These are phyloP conservation scores for Heliosperma pusillum DNA, from an alignment of 148 eudicot genomes.

Conservation along the genomic window DNA sequence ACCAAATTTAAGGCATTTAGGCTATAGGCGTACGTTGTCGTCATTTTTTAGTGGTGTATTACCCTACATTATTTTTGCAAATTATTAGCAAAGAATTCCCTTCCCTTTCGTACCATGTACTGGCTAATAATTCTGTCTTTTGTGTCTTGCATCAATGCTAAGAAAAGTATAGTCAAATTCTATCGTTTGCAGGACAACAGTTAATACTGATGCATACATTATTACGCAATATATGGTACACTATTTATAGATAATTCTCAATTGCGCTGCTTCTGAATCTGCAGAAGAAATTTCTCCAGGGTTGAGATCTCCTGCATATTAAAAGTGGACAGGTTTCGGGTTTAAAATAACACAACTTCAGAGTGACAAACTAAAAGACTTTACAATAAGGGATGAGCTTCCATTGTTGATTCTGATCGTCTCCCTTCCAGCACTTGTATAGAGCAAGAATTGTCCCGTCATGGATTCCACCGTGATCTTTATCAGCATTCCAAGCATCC, in stretches of 20 bases:
- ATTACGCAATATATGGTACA: not conserved
- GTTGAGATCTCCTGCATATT: not conserved
- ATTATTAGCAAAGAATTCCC: too few species aligned
- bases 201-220: conserved; percentile 4
- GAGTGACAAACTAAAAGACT: too few species aligned
- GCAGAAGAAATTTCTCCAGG: not conserved
- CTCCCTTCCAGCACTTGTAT: conserved; percentile 78
- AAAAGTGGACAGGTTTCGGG: not conserved
- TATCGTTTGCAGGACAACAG: not conserved
- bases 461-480: conserved; percentile 78
- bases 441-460: conserved; percentile 70
- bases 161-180: not conserved
- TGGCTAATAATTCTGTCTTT: too few species aligned
- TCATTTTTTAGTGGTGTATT: too few species aligned
- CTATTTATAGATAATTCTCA: not conserved
- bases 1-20: too few species aligned
- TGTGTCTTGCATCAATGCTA: too few species aligned
- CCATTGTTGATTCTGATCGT: conserved; percentile 83
- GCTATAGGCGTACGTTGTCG: too few species aligned
- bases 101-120: too few species aligned
- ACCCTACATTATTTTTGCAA: too few species aligned
- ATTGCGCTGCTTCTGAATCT: not conserved
- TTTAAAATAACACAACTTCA: too few species aligned
- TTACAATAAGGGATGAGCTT: conserved; percentile 61
- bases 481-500: conserved; percentile 73